Conservation (phyloP, 768 basidiomycete species). For the Trametes cubensis region DNA sequence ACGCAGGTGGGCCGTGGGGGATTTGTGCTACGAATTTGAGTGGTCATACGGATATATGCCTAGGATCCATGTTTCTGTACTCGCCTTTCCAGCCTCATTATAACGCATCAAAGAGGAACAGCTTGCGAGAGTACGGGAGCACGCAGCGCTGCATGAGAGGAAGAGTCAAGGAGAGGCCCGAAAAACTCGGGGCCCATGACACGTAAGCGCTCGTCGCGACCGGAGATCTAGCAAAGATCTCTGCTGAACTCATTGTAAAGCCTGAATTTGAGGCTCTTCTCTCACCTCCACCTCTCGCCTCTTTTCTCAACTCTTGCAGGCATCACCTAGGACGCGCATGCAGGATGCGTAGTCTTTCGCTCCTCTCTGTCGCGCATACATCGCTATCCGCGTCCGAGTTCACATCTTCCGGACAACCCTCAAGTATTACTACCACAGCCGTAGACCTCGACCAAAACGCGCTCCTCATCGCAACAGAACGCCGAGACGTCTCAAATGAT, state of each 20-base stretch:
- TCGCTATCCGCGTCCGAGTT: slow-evolving; percentile 13
- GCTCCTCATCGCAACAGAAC: slow-evolving; percentile 61
- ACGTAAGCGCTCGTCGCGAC: no score
- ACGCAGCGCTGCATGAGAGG: no score
- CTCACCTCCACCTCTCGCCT: not conserved
- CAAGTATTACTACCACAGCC: slow-evolving; percentile 35
- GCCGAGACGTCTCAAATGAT: slow-evolving; percentile 46
- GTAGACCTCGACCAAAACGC: slow-evolving; percentile 67
- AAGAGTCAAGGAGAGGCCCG: no score
- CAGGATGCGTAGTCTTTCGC: slow-evolving; percentile 22
- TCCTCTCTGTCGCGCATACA: slow-evolving; percentile 4
- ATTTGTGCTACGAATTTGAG: not conserved
- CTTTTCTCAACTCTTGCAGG: not conserved
- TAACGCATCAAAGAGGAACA: no score
- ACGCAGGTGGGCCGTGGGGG: no score
- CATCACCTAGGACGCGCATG: not conserved
- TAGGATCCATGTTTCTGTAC: not conserved
- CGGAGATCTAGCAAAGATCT: no score
- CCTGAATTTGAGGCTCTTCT: not conserved
- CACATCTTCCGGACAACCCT: slow-evolving; percentile 2
- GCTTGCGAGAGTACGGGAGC: no score
- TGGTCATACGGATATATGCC: not conserved
- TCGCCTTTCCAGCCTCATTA: no score
- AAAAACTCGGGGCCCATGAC: no score
- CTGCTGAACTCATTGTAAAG: no score